phyloP scores from a whole-genome alignment of 164 flowering plant species.

The Magnolia kwangsiensis region DNA sequence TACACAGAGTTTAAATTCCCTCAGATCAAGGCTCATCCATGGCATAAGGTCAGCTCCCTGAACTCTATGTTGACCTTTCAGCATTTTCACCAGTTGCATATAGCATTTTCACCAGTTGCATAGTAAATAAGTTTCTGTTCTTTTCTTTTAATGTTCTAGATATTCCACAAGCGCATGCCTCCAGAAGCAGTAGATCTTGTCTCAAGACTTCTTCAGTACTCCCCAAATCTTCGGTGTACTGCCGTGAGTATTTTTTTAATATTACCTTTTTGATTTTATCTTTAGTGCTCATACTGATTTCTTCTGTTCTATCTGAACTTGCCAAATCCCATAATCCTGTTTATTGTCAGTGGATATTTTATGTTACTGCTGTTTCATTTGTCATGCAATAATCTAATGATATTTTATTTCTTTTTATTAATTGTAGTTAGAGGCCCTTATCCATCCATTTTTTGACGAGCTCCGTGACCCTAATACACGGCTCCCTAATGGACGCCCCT shows the following conservation, averaged over 20 bases:
- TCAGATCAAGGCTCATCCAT: slow-evolving; percentile 70
- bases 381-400: not conserved
- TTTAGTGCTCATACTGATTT: not conserved
- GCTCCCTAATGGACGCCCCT: slow-evolving; percentile 36
- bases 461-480: slow-evolving; percentile 35
- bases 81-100: not conserved
- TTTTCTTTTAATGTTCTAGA: slow-evolving; percentile 23
- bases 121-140: not conserved
- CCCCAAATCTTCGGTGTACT: slow-evolving; percentile 58
- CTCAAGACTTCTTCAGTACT: slow-evolving; percentile 70
- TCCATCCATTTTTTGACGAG: slow-evolving; percentile 35
- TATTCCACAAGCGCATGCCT: slow-evolving; percentile 68
- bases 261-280: not conserved
- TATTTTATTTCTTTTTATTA: not conserved
- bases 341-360: no score
- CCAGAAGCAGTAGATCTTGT: slow-evolving; percentile 75
- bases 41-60: slow-evolving; percentile 55
- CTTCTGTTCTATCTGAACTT: not conserved
- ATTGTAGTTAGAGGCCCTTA: slow-evolving; percentile 30
- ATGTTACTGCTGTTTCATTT: not conserved
- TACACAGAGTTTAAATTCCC: slow-evolving; percentile 70
- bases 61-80: not conserved
- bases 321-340: not conserved
- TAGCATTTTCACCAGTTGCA: not conserved
- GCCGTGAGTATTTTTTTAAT: slow-evolving; percentile 44